Percentiles rank a stretch among this genome's conserved stretches.
These are phyloP conservation scores for Datisca glomerata DNA, from an alignment of 306 rosid species.

Conservation along the genomic window DNA sequence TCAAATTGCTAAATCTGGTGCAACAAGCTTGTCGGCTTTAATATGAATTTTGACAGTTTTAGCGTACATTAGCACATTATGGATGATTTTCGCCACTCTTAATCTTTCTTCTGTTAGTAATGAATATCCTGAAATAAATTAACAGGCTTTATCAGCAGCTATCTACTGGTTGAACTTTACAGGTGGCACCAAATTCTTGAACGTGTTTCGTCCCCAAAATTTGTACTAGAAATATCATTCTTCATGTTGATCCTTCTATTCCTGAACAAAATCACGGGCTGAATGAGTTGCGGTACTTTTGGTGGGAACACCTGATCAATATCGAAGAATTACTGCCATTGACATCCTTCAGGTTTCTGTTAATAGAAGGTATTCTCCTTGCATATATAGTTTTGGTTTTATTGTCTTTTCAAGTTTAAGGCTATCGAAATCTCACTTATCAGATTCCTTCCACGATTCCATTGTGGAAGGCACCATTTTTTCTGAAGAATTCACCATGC, in stretches of 20 bases:
- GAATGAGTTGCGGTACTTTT: slow-evolving; percentile 4
- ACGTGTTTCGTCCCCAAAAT: slow-evolving; percentile 14
- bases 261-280: slow-evolving; percentile 25
- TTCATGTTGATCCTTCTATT: slow-evolving; percentile 26
- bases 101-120: slow-evolving; percentile 43
- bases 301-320: background rate
- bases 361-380: slow-evolving; percentile 14
- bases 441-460: too few relatives aligned
- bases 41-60: too few relatives aligned
- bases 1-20: too few relatives aligned
- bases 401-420: too few relatives aligned
- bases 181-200: slow-evolving; percentile 36
- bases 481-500: too few relatives aligned
- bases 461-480: too few relatives aligned
- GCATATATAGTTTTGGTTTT: background rate
- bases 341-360: slow-evolving; percentile 3
- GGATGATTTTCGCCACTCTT: slow-evolving; percentile 2
- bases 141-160: slow-evolving; percentile 99
- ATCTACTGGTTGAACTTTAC: slow-evolving; percentile 81
- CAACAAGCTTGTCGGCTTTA: too few relatives aligned
- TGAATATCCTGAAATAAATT: slow-evolving; percentile 63
- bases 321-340: background rate
- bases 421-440: too few relatives aligned
- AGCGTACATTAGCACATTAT: background rate
- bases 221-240: slow-evolving; percentile 31